These are phyloP conservation scores for Zygosaccharomyces pseudorouxii DNA, from an alignment of 805 yeast genomes.

Conservation along the genomic window DNA sequence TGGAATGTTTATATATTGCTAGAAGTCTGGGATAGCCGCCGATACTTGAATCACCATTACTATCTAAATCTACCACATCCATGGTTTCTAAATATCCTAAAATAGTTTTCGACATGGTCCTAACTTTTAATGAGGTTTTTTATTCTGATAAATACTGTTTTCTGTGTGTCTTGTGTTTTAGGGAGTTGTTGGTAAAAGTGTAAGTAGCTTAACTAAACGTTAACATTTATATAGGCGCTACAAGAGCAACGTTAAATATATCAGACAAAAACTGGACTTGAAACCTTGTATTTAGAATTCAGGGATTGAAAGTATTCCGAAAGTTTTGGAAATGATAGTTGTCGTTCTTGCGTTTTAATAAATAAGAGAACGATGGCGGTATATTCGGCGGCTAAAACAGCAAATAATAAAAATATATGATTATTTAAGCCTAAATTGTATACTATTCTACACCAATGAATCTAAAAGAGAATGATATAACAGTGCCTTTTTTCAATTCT, in stretches of 20 bases:
- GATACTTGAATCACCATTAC: constrained; percentile 2
- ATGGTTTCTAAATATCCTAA: constrained; percentile 24
- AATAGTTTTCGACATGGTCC: constrained; percentile 5
- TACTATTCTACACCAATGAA: too few relatives aligned
- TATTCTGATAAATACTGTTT: neutral
- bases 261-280: too few relatives aligned
- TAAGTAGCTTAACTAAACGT: neutral
- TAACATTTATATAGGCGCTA: neutral
- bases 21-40: constrained; percentile 12
- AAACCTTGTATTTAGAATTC: too few relatives aligned
- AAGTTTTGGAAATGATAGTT: neutral
- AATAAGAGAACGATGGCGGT: too few relatives aligned
- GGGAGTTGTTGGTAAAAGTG: neutral
- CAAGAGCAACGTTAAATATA: neutral
- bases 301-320: too few relatives aligned
- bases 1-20: constrained; percentile 29
- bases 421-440: too few relatives aligned
- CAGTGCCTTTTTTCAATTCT: too few relatives aligned
- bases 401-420: too few relatives aligned
- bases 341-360: too few relatives aligned
- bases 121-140: neutral
- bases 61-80: constrained; percentile 7
- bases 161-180: neutral
- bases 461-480: too few relatives aligned
- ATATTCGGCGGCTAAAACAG: too few relatives aligned